phyloP scores from a whole-genome alignment of 2,329 filamentous ascomycete species.

The Hypoxylon sp. region DNA sequence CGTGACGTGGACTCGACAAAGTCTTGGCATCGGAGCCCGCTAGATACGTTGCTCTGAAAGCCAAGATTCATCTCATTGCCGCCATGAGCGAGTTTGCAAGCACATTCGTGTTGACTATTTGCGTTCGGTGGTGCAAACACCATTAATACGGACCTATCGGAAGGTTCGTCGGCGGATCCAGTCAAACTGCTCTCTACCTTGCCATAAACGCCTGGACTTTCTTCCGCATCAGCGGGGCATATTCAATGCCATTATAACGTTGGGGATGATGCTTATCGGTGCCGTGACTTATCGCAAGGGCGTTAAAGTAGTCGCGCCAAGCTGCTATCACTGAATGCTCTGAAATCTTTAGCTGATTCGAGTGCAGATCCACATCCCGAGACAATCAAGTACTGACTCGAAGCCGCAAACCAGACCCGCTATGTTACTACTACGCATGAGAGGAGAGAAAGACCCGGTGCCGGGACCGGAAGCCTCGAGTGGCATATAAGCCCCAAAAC shows the following conservation, averaged over 20 bases:
- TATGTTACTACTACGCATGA: background rate
- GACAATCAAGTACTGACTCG: background rate
- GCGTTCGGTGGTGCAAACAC: conserved; percentile 54
- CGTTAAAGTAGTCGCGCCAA: background rate
- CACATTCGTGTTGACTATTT: conserved; percentile 54
- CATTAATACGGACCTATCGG: conserved; percentile 48
- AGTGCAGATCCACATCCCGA: background rate
- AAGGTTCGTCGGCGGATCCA: conserved; percentile 40
- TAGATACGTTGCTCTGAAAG: conserved; percentile 36
- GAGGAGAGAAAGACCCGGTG: background rate
- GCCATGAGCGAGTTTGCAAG: conserved; percentile 51
- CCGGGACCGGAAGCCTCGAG: background rate
- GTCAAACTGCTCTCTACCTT: conserved; percentile 54
- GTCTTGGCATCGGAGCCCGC: background rate
- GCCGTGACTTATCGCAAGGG: conserved; percentile 47
- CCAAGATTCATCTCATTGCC: conserved; percentile 50
- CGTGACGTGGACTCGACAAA: background rate
- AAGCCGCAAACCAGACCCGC: background rate
- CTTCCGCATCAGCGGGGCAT: conserved; percentile 56
- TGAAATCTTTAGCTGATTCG: background rate
- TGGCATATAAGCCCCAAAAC: background rate
- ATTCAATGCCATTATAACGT: conserved; percentile 55
- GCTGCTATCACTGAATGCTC: background rate
- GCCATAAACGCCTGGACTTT: conserved; percentile 61
- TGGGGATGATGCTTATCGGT: conserved; percentile 63